Base-by-base conservation (phyloP, 1,139 yeast species). In the Chernovozyma aurita region DNA sequence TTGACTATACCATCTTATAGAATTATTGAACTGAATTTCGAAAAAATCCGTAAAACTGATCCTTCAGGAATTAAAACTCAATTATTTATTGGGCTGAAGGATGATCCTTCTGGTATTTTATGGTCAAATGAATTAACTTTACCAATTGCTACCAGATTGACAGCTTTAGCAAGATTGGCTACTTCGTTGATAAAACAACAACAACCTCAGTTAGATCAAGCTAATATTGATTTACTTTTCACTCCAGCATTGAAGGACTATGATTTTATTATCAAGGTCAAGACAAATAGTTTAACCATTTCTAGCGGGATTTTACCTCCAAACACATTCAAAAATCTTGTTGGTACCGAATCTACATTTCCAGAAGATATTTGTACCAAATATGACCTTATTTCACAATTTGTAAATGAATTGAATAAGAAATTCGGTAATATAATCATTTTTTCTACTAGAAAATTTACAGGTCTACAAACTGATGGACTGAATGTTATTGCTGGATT, bases 151-250 rank as follows among this genome's bases (percentile, higher is more conserved):
- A 75, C 90, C 17, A 78, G 98, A 63, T 64, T 90, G 45, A 90
- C 97, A 0, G 92, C 95, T 0, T 71, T 92, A 43, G 78, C 97
- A 1, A 77, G 88, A 47, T 88, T 84, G 24, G 92, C 94, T 0
- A 62, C 75, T 31, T 71, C 71, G 25, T 55, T 83, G 41, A 55
- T 83, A 15, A 71, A 68, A 36, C 53, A 57, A 25, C 81, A 78
- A 2, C 52, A 50, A 2, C 52, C 56, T 21, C 81, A 78, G 2
- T 46, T 77, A 16, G 63, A 61, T 39, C 65, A 67, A 24, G 61
- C 68, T 22, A 69, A 73, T 4, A 56, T 84, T 30, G 76, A 72
- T 33, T 53, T 78, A 31, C 60, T 87, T 34, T 87, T 87, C 57
- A 77, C 83, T 0, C 92, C 97, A 2, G 88, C 95, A 0, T 65